Evolutionary conservation across 2,329 filamentous ascomycete species (phyloP).

Genomic region (Penicillium sp.): DNA sequence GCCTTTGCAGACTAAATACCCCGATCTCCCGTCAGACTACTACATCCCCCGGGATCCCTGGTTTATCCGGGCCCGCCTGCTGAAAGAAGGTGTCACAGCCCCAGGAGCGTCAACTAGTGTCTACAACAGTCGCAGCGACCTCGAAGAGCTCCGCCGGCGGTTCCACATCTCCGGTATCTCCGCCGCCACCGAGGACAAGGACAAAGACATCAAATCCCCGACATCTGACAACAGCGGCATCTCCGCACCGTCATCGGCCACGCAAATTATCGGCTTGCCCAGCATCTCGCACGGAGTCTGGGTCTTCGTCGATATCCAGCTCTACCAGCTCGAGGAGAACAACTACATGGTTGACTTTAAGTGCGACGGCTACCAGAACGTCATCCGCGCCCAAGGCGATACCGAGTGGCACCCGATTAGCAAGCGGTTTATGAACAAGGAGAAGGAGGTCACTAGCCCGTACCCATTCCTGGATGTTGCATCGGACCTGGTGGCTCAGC

Average conservation of each 20-base stretch:
- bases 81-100: conserved; percentile 73
- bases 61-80: conserved; percentile 89
- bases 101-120: conserved; percentile 46
- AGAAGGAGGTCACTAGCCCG: conserved; percentile 93
- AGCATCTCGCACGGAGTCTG: conserved; percentile 70
- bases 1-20: conserved; percentile 48
- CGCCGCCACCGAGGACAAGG: conserved; percentile 37
- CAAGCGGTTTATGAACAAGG: conserved; percentile 63
- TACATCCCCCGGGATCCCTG: conserved; percentile 90
- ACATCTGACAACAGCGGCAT: conserved; percentile 36
- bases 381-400: conserved; percentile 57
- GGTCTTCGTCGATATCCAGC: conserved; percentile 93
- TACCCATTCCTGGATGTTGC: conserved; percentile 96
- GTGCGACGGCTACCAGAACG: conserved; percentile 94
- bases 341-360: conserved; percentile 99
- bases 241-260: conserved; percentile 42
- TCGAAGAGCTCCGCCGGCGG: conserved; percentile 45
- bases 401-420: conserved; percentile 53
- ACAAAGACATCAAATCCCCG: conserved; percentile 25
- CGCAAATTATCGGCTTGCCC: conserved; percentile 37
- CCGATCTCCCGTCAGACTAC: conserved; percentile 61
- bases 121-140: conserved; percentile 44
- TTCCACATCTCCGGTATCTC: conserved; percentile 39
- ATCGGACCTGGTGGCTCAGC: conserved; percentile 86
- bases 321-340: conserved; percentile 89